Evolutionary conservation across 2,329 filamentous ascomycete genomes (phyloP).

Genomic region (Pestalotiopsis sp.): DNA sequence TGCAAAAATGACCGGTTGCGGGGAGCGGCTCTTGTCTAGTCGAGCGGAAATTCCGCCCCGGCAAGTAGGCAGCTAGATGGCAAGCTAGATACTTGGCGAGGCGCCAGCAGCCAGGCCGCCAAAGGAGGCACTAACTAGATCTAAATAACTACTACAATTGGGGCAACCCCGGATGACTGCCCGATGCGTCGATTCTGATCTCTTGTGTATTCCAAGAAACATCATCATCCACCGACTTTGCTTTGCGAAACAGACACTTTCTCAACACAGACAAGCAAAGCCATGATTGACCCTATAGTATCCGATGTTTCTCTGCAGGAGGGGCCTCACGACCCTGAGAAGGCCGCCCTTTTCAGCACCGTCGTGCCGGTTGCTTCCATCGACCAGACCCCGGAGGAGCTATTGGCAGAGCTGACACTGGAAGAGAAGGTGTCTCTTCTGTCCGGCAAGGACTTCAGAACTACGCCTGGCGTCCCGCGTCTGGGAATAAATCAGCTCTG

Average conservation of each 20-base stretch:
- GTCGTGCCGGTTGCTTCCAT: neutral
- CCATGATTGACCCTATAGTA: neutral
- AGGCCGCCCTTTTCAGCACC: neutral
- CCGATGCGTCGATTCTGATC: neutral
- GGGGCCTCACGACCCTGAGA: neutral
- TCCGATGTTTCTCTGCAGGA: neutral
- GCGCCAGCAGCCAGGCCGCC: neutral
- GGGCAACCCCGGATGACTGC: neutral
- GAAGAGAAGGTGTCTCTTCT: constrained; percentile 51
- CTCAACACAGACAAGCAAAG: neutral
- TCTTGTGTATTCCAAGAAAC: neutral
- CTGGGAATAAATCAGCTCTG: constrained; percentile 12
- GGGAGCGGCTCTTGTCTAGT: neutral
- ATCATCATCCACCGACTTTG: neutral
- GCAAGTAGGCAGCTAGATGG: neutral
- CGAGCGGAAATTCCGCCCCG: neutral
- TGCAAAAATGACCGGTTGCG: neutral
- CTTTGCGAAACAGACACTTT: too few species aligned
- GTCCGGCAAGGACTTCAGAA: constrained; percentile 17
- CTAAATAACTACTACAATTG: neutral
- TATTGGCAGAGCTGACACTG: constrained; percentile 64
- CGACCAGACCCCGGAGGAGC: neutral
- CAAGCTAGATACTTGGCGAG: neutral
- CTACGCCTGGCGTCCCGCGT: constrained; percentile 16
- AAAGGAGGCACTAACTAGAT: neutral